These are phyloP conservation scores for Arabis alpina DNA, from an alignment of 345 rosid genomes.

Conservation along the genomic window DNA sequence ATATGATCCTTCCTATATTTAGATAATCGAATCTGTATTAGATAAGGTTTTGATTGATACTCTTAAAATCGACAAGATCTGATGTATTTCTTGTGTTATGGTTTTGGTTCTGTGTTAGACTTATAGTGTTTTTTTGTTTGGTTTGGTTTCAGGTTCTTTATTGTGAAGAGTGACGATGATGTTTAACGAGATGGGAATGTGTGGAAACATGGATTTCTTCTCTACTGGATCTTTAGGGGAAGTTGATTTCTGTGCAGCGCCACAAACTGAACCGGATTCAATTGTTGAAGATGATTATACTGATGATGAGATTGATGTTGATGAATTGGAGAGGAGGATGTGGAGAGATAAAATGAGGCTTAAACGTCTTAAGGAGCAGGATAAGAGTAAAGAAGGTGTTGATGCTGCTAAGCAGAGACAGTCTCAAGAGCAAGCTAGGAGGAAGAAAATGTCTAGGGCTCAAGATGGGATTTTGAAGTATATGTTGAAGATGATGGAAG, in stretches of 20 bases:
- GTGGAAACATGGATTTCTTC: conserved; percentile 81
- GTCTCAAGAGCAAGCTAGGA: conserved; percentile 85
- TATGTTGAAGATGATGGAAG: conserved; percentile 98
- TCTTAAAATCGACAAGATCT: conserved; percentile 10
- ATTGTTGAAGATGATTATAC: conserved; percentile 85
- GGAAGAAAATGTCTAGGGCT: conserved; percentile 99
- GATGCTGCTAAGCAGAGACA: conserved; percentile 86
- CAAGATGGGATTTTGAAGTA: conserved; percentile 99
- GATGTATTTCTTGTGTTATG: neutral
- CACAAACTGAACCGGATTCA: conserved; percentile 62
- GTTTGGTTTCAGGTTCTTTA: no score
- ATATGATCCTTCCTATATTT: conserved; percentile 23
- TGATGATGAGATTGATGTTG: conserved; percentile 92
- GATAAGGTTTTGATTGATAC: neutral
- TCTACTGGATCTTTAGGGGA: conserved; percentile 55
- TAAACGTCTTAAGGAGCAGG: conserved; percentile 80
- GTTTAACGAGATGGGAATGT: conserved; percentile 82
- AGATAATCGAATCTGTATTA: conserved; percentile 11
- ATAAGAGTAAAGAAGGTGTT: conserved; percentile 67
- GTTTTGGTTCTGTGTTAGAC: conserved; percentile 1
- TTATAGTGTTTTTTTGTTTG: no score
- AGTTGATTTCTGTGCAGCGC: conserved; percentile 50
- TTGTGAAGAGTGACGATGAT: conserved; percentile 44
- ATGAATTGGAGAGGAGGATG: conserved; percentile 89
- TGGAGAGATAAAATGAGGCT: conserved; percentile 93